Percentiles rank a stretch among this genome's conserved stretches.
phyloP scores from a whole-genome alignment of 345 rosid genomes.

The Camelina laxa region DNA sequence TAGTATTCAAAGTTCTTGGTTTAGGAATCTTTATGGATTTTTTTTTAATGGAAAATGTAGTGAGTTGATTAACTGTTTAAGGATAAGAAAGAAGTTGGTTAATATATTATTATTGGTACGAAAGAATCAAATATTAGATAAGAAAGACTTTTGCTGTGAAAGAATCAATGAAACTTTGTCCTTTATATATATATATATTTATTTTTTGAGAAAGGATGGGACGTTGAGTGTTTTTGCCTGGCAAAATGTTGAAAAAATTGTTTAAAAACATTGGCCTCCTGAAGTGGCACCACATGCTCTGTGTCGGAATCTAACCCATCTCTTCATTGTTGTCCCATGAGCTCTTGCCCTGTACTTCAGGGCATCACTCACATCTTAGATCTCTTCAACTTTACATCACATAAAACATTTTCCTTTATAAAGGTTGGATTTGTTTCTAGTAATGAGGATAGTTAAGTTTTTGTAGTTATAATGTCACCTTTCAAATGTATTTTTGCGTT shows the following conservation, averaged over 20 bases:
- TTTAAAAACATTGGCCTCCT: slow-evolving; percentile 33
- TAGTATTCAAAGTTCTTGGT: slow-evolving; percentile 8
- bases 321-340: slow-evolving; percentile 38
- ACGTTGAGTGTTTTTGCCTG: slow-evolving; percentile 10
- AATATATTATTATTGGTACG: slow-evolving; percentile 11
- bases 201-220: slow-evolving; percentile 15
- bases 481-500: neutral
- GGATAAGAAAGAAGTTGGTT: slow-evolving; percentile 13
- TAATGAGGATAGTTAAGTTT: neutral
- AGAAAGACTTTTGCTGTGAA: slow-evolving; percentile 20
- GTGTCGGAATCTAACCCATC: slow-evolving; percentile 44
- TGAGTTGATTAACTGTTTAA: slow-evolving; percentile 21
- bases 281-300: slow-evolving; percentile 46
- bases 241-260: slow-evolving; percentile 13
- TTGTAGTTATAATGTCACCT: neutral
- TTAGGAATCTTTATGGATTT: neutral
- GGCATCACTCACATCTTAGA: slow-evolving; percentile 31
- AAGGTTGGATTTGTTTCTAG: neutral
- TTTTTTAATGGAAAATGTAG: neutral
- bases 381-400: slow-evolving; percentile 9
- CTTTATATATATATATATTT: neutral
- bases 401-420: neutral
- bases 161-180: slow-evolving; percentile 36
- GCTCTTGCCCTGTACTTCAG: slow-evolving; percentile 22
- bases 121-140: slow-evolving; percentile 12